Evolutionary conservation across 768 basidiomycete species (phyloP).

Genomic region (Agaricus sinodeliciosus): DNA sequence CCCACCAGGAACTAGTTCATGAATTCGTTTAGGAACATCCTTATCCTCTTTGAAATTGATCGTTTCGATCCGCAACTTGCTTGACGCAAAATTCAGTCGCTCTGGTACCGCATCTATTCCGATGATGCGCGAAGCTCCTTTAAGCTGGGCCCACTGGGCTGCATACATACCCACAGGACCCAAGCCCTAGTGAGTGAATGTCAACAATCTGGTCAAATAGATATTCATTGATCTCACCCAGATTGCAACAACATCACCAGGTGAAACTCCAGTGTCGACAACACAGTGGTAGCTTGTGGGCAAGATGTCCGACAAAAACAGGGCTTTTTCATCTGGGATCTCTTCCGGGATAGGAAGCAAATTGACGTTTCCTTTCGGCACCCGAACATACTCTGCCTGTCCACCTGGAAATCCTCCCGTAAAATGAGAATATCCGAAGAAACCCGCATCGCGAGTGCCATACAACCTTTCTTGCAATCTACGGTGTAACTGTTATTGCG

Average conservation of each 20-base stretch:
- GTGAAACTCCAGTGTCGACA: slow-evolving; percentile 64
- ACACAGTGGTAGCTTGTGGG: slow-evolving; percentile 72
- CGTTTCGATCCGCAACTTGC: slow-evolving; percentile 41
- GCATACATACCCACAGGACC: slow-evolving; percentile 63
- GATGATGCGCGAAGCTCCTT: slow-evolving; percentile 66
- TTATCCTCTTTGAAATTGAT: slow-evolving; percentile 51
- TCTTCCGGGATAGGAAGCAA: slow-evolving; percentile 61
- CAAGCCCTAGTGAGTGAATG: slow-evolving; percentile 34
- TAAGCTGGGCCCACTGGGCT: slow-evolving; percentile 55
- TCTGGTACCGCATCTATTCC: slow-evolving; percentile 56
- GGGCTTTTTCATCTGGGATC: slow-evolving; percentile 53
- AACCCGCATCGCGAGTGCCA: slow-evolving; percentile 62
- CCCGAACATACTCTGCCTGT: slow-evolving; percentile 70
- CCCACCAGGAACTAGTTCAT: slow-evolving; percentile 57
- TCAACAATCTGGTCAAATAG: background rate
- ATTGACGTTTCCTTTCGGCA: slow-evolving; percentile 69
- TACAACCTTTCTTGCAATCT: slow-evolving; percentile 55
- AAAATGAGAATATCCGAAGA: slow-evolving; percentile 69
- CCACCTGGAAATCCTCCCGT: slow-evolving; percentile 70
- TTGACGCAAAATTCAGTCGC: slow-evolving; percentile 40
- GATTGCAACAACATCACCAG: slow-evolving; percentile 65
- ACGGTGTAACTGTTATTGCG: background rate
- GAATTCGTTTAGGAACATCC: slow-evolving; percentile 45
- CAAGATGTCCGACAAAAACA: slow-evolving; percentile 56
- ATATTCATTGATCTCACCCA: slow-evolving; percentile 40